Evolutionary conservation across 768 basidiomycete genomes (phyloP), one percentile per base, ranked within the genome.

Genomic region (Hygrophorus pudorinus): DNA sequence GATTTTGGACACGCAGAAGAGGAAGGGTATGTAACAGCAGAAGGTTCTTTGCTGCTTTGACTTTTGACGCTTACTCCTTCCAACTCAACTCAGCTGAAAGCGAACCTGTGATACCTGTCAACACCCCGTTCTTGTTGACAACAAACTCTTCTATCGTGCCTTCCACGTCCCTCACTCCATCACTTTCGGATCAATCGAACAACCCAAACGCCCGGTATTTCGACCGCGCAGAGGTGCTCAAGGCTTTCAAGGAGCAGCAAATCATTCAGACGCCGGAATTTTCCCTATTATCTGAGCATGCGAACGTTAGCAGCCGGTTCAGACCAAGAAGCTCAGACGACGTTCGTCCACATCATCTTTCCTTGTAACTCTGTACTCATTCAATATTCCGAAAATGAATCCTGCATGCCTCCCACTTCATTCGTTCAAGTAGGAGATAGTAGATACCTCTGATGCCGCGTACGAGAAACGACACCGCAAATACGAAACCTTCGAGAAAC

Each of bases 401-500:
- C 8, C 20, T 29, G 41, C 17, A 20, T 45, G 27, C 39, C 33
- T 16, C 35, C 36, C 41, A 41, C 6, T 27, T 46, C 44, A 37
- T 42, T 50, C 43, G 48, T 37, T 11, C 21, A 27, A 42, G 43
- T 45, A 67, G 82, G 73, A 72, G 65, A 62, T 64, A 14, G 65
- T 70, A 48, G 85, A 89, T 59, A 87, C 80, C 3, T 85, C 85
- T 7, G 90, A 94, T 62, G 75, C 75, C 17, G 74, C 75, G 5
- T 94, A 91, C 56, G 76, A 85, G 60, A 80, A 79, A 50, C 76
- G 87, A 35, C 90, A 94, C 62, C 74, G 79, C 41, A 89, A 86
- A 57, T 91, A 86, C 60, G 89, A 92, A 59, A 74, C 73, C 11
- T 83, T 86, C 47, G 91, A 93, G 62, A 88, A 87, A 58, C 76